Evolutionary conservation across 2,329 filamentous ascomycete species (phyloP).

Genomic region (Trichoderma sp.): DNA sequence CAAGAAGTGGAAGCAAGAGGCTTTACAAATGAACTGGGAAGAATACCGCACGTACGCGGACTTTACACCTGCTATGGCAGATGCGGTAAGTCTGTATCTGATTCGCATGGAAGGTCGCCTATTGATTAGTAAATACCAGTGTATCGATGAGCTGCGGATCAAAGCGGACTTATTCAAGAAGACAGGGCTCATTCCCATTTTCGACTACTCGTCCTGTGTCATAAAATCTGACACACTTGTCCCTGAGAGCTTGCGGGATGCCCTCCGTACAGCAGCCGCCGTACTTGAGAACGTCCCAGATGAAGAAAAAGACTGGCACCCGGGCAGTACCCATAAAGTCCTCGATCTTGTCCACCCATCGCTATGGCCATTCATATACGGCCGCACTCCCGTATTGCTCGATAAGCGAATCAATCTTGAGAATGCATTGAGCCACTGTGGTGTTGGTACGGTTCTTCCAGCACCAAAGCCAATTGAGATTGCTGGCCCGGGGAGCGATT

Average conservation of each 20-base stretch:
- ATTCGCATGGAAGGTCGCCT: neutral
- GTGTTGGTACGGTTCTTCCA: slow-evolving; percentile 36
- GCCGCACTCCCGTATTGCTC: slow-evolving; percentile 40
- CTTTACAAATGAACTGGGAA: slow-evolving; percentile 34
- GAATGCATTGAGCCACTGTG: slow-evolving; percentile 38
- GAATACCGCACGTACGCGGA: slow-evolving; percentile 27
- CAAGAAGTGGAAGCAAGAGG: slow-evolving; percentile 35
- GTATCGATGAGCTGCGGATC: slow-evolving; percentile 35
- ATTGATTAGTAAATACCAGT: slow-evolving; percentile 28
- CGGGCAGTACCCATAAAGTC: slow-evolving; percentile 56
- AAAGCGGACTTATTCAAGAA: slow-evolving; percentile 38
- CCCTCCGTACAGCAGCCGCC: slow-evolving; percentile 46
- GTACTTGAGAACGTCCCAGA: slow-evolving; percentile 54
- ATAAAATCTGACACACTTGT: slow-evolving; percentile 40
- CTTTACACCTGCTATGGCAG: slow-evolving; percentile 36
- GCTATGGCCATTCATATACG: slow-evolving; percentile 61
- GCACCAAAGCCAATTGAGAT: slow-evolving; percentile 3
- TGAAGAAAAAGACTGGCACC: slow-evolving; percentile 60
- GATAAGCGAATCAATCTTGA: slow-evolving; percentile 39
- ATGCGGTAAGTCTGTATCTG: slow-evolving; percentile 28
- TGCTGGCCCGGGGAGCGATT: neutral
- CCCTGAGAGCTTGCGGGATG: slow-evolving; percentile 30
- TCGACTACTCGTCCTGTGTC: slow-evolving; percentile 36
- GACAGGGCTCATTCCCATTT: slow-evolving; percentile 37
- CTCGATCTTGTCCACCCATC: slow-evolving; percentile 66